Conservation (phyloP, 768 basidiomycete species). For the Trametes gibbosa region DNA sequence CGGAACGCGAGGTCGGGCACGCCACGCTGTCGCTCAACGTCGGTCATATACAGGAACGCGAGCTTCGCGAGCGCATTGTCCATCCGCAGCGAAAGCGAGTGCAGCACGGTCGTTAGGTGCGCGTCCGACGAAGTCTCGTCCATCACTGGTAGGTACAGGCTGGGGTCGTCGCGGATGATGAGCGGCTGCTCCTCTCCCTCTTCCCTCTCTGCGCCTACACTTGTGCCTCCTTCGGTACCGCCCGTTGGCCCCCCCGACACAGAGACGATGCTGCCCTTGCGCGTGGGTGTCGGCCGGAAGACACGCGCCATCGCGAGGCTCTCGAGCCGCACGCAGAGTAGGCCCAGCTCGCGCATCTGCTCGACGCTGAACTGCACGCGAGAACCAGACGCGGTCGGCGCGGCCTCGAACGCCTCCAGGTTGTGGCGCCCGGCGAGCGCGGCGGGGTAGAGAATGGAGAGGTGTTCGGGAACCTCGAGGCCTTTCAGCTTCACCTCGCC, state of each 20-base stretch:
- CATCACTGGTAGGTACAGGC: slow-evolving; percentile 65
- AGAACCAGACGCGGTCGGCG: slow-evolving; percentile 39
- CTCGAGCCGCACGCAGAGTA: slow-evolving; percentile 77
- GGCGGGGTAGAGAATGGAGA: slow-evolving; percentile 82
- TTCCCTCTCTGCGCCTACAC: background rate
- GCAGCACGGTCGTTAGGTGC: slow-evolving; percentile 72
- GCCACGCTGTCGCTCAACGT: slow-evolving; percentile 10
- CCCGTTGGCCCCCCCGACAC: slow-evolving; percentile 21
- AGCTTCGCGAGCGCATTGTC: slow-evolving; percentile 55
- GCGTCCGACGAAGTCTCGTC: slow-evolving; percentile 63
- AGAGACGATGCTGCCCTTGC: slow-evolving; percentile 44
- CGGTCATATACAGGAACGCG: slow-evolving; percentile 19
- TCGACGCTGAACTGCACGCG: slow-evolving; percentile 68
- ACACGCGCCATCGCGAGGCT: slow-evolving; percentile 62
- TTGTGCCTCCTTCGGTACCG: too few species aligned
- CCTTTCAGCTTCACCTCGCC: slow-evolving; percentile 95
- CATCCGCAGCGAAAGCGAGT: slow-evolving; percentile 71
- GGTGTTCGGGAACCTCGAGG: slow-evolving; percentile 82
- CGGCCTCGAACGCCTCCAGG: slow-evolving; percentile 33
- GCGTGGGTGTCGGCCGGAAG: slow-evolving; percentile 45
- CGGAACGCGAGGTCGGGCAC: slow-evolving; percentile 12
- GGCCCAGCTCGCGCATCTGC: slow-evolving; percentile 70
- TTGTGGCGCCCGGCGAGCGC: slow-evolving; percentile 71
- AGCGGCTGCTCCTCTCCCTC: slow-evolving; percentile 11
- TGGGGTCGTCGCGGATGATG: slow-evolving; percentile 49